A percentile compares a stretch with the other conserved stretches of the same genome.
Evolutionary conservation across 148 eudicot species (phyloP).

Genomic region (Nyssa sinensis): DNA sequence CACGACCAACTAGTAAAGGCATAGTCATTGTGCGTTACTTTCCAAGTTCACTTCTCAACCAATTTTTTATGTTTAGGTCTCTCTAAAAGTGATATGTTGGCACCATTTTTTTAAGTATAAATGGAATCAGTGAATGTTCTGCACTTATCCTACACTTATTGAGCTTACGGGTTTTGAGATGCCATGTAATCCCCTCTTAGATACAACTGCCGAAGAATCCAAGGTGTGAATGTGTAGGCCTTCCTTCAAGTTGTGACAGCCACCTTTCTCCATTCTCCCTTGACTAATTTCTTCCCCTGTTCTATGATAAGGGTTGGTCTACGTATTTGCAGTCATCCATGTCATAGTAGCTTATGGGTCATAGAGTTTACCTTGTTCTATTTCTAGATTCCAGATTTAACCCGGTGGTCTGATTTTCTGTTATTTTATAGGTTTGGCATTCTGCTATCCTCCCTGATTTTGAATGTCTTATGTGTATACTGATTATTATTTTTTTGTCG

Average conservation of each 20-base stretch:
- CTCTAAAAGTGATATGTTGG: neutral
- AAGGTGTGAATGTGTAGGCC: too few species aligned
- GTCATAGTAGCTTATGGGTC: neutral
- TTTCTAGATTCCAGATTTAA: neutral
- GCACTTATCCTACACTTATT: too few species aligned
- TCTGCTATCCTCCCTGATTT: neutral
- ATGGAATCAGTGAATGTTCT: too few species aligned
- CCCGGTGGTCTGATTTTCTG: neutral
- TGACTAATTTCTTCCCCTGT: neutral
- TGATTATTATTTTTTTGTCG: neutral
- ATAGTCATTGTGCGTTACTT: too few species aligned
- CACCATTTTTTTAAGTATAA: too few species aligned
- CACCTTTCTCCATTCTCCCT: too few species aligned
- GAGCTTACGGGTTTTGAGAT: too few species aligned
- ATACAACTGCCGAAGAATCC: too few species aligned
- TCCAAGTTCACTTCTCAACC: neutral
- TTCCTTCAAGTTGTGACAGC: neutral
- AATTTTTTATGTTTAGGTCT: neutral
- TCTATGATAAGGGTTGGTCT: too few species aligned
- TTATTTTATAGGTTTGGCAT: neutral
- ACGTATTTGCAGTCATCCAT: neutral
- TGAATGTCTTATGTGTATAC: neutral
- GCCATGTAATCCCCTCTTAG: too few species aligned
- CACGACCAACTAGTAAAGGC: too few species aligned
- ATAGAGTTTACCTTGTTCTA: neutral